Evolutionary conservation across 1,284 basidiomycete species (phyloP).

Genomic region (Cystobasidium slooffiae): DNA sequence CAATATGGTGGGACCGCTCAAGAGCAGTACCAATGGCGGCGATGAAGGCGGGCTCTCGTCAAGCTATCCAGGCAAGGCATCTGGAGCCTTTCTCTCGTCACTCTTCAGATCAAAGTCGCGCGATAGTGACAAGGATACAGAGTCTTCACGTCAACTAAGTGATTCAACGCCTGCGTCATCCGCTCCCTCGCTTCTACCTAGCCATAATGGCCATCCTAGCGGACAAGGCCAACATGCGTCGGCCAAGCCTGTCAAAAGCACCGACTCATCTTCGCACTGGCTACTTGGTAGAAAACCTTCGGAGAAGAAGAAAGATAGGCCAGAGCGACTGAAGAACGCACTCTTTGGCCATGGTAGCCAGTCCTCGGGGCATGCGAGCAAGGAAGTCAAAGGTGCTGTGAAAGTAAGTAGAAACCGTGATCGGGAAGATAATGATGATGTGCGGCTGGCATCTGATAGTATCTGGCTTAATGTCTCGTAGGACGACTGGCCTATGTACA

Average conservation of each 20-base stretch:
- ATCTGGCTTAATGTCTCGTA: slow-evolving; percentile 68
- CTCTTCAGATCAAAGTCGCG: slow-evolving; percentile 15
- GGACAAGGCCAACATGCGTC: not conserved
- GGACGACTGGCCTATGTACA: slow-evolving; percentile 83
- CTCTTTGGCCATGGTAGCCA: slow-evolving; percentile 8
- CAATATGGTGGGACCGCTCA: slow-evolving; percentile 6
- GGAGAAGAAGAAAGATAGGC: slow-evolving; percentile 29
- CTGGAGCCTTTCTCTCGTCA: slow-evolving; percentile 7
- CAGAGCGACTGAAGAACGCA: slow-evolving; percentile 2
- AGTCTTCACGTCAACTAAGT: too few species aligned
- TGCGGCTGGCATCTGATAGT: not conserved
- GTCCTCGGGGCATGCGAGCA: not conserved
- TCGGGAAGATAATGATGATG: not conserved
- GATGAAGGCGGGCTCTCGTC: slow-evolving; percentile 4
- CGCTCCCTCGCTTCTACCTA: not conserved
- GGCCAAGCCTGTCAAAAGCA: not conserved
- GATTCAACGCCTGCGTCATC: not conserved
- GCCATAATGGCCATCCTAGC: not conserved
- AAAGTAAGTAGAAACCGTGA: slow-evolving; percentile 10
- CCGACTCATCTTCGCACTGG: slow-evolving; percentile 6
- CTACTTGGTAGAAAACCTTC: slow-evolving; percentile 3
- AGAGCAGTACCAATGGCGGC: not conserved
- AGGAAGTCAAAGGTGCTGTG: slow-evolving; percentile 36
- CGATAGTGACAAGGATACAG: slow-evolving; percentile 16
- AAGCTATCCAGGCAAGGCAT: slow-evolving; percentile 6